Percentiles rank a stretch among this genome's conserved stretches.
phyloP scores from a whole-genome alignment of 1,139 yeast species.

The Suhomyces bokatorum region DNA sequence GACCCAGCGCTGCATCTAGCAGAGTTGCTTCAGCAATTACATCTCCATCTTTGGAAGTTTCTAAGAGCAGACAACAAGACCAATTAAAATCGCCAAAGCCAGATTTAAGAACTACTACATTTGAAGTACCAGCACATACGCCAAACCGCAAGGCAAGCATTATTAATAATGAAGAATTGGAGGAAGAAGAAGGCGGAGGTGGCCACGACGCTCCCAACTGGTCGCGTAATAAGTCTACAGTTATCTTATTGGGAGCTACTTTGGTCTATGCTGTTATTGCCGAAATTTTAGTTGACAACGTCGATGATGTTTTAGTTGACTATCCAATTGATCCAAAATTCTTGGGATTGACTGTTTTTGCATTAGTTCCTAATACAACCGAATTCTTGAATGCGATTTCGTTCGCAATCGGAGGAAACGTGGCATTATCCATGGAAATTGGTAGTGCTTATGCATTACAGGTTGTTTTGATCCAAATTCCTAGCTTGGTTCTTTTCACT shows the following conservation, averaged over 20 bases:
- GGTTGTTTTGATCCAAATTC: constrained; percentile 93
- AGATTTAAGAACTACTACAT: constrained; percentile 1
- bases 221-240: constrained; percentile 83
- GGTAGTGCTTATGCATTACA: constrained; percentile 97
- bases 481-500: constrained; percentile 81
- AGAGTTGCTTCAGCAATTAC: constrained; percentile 10
- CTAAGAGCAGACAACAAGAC: constrained; percentile 14
- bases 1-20: constrained; percentile 7
- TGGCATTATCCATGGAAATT: constrained; percentile 94
- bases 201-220: constrained; percentile 98
- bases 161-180: constrained; percentile 19
- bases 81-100: constrained; percentile 2
- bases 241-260: constrained; percentile 84
- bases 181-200: constrained; percentile 43
- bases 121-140: constrained; percentile 3
- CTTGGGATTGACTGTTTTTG: constrained; percentile 90
- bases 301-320: constrained; percentile 78
- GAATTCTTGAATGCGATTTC: constrained; percentile 96
- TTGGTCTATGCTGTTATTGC: constrained; percentile 89
- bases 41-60: constrained; percentile 26
- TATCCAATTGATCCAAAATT: constrained; percentile 86
- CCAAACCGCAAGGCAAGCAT: constrained; percentile 14
- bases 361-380: constrained; percentile 94
- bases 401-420: constrained; percentile 94
- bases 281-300: constrained; percentile 90